Evolutionary conservation across 1,139 yeast genomes (phyloP), one percentile per base, ranked within the genome.

Genomic region (Geotrichum fermentans): DNA sequence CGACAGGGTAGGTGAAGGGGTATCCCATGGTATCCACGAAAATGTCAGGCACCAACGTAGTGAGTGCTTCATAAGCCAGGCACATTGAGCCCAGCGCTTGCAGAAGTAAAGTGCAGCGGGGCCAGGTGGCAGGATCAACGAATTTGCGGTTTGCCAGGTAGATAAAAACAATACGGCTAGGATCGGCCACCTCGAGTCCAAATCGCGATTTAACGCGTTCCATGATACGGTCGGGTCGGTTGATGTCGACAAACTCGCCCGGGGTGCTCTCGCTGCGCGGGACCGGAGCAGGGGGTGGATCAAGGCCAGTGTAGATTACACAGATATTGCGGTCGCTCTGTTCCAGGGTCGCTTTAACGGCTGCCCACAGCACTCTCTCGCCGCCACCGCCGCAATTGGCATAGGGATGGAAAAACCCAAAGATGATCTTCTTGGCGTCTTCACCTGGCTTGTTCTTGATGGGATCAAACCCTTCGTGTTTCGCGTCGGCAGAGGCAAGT

Each of bases 371-470:
- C 0, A 94, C 98, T 46, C 95, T 77, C 65, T 94, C 99, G 21
- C 99, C 99, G 35, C 99, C 99, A 17, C 98, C 98, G 35, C 96
- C 96, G 42, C 96, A 94, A 64, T 87, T 87, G 56, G 97, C 90
- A 59, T 83, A 86, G 0, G 98, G 98, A 67, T 94, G 99, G 72
- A 92, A 89, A 62, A 86, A 90, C 5, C 97, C 99, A 60, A 72
- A 83, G 17, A 87, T 63, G 17, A 72, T 56, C 45, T 63, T 70
- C 39, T 83, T 40, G 7, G 67, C 36, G 58, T 62, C 20, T n/a
- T 10, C 11, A 11, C 20, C 22, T 4, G 21, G 17, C 28, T 24
- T 24, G 28, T 24, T 24, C 28, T 24, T 24, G 28, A 24, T 10
- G 28, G 28, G 28, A 10, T 24, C 28, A 10, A 24, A 24, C 28